Evolutionary conservation across 73 alveolate genomes (phyloP).

Genomic region (Paramecium sonneborni): DNA sequence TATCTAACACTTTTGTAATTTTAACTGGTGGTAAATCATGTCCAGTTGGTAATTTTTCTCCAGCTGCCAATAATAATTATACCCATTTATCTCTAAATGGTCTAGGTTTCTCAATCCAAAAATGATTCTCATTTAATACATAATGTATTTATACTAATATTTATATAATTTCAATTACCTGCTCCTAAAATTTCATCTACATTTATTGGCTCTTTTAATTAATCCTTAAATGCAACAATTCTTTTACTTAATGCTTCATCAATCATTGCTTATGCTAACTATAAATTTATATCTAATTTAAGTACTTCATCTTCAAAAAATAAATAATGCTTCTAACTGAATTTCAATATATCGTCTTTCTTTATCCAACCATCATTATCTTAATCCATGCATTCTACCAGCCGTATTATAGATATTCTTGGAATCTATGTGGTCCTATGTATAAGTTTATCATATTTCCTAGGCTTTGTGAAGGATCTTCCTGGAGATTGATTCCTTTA

Average conservation of each 20-base stretch:
- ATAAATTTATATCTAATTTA: background rate
- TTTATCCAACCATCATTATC: slow-evolving; percentile 51
- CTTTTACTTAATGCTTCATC: slow-evolving; percentile 46
- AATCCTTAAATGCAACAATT: slow-evolving; percentile 38
- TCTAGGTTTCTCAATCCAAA: background rate
- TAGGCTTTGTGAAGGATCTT: background rate
- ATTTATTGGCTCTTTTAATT: slow-evolving; percentile 34
- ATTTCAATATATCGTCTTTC: background rate
- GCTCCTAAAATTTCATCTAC: slow-evolving; percentile 52
- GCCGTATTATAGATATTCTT: background rate
- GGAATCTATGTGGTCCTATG: slow-evolving; percentile 31
- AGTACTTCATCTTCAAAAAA: background rate
- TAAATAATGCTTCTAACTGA: slow-evolving; percentile 37
- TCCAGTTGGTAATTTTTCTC: slow-evolving; percentile 16
- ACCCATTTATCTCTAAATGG: slow-evolving; percentile 39
- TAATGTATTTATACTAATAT: slow-evolving; percentile 36
- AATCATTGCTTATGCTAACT: slow-evolving; percentile 11
- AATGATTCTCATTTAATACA: background rate
- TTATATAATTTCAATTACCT: background rate
- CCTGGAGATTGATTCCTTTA: background rate
- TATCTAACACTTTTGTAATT: slow-evolving; percentile 5
- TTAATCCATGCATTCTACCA: slow-evolving; percentile 19
- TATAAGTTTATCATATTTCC: slow-evolving; percentile 36
- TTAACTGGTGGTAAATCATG: slow-evolving; percentile 14
- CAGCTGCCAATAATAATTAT: slow-evolving; percentile 23